Conservation (phyloP, 2,329 filamentous ascomycete species). For the Aspergillus piperis region DNA sequence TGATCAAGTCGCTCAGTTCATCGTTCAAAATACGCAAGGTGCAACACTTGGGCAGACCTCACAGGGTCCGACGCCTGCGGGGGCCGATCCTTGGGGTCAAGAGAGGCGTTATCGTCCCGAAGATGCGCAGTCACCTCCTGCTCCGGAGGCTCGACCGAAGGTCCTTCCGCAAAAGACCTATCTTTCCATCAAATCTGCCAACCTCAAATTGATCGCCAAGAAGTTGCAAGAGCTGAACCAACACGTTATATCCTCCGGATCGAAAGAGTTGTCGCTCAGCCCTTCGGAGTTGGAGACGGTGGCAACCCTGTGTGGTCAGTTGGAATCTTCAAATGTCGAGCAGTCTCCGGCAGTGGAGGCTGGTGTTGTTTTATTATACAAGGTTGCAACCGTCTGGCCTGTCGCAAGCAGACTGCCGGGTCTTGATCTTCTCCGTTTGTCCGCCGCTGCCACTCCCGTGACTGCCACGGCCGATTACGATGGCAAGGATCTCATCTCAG, state of each 20-base stretch:
- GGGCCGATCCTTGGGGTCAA: constrained; percentile 73
- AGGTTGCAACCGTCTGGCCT: constrained; percentile 77
- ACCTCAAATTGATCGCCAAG: constrained; percentile 68
- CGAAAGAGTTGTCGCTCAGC: constrained; percentile 73
- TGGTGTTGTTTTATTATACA: constrained; percentile 66
- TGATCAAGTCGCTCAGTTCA: constrained; percentile 91
- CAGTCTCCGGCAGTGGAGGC: constrained; percentile 53
- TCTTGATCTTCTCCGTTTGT: constrained; percentile 82
- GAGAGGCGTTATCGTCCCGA: constrained; percentile 78
- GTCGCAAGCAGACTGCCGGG: constrained; percentile 77
- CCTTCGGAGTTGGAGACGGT: constrained; percentile 68
- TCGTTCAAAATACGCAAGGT: constrained; percentile 84
- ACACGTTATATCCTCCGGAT: constrained; percentile 66
- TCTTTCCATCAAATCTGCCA: constrained; percentile 73
- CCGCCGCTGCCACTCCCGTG: constrained; percentile 67
- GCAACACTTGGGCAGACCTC: constrained; percentile 70
- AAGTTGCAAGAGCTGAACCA: constrained; percentile 74
- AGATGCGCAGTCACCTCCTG: constrained; percentile 47
- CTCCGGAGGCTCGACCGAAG: constrained; percentile 53
- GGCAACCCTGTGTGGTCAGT: constrained; percentile 59
- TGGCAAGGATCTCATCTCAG: constrained; percentile 59
- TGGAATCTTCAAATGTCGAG: constrained; percentile 54
- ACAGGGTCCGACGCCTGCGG: constrained; percentile 48
- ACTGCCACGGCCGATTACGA: constrained; percentile 63
- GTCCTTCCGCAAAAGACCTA: constrained; percentile 78